phyloP scores from a whole-genome alignment of 345 rosid genomes.

The Anastatica hierochuntica region DNA sequence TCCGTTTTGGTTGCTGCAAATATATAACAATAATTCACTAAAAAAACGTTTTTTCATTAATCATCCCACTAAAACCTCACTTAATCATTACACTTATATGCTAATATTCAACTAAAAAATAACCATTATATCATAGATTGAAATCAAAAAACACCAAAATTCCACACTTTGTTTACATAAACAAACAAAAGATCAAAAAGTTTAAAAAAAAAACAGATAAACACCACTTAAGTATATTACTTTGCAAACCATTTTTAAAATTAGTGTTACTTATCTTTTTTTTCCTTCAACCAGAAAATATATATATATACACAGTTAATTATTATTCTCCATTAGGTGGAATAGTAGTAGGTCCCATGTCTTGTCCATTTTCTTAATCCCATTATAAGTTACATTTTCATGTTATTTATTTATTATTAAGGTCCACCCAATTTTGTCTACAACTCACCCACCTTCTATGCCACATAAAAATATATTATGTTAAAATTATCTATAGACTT shows the following conservation, averaged over 20 bases:
- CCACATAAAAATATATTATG: neutral
- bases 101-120: too few species aligned
- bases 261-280: conserved; percentile 3
- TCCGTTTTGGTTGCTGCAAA: conserved; percentile 44
- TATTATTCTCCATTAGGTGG: conserved; percentile 27
- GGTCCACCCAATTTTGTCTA: conserved; percentile 28
- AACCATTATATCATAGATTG: too few species aligned
- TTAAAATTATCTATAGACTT: neutral
- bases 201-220: too few species aligned
- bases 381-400: neutral
- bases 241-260: conserved; percentile 1
- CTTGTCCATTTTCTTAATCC: conserved; percentile 19
- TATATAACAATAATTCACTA: too few species aligned
- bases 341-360: conserved; percentile 27
- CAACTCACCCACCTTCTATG: conserved; percentile 22
- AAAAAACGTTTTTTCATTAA: too few species aligned
- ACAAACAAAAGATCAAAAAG: too few species aligned
- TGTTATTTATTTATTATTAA: neutral
- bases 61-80: too few species aligned
- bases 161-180: too few species aligned
- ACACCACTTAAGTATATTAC: too few species aligned
- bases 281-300: neutral
- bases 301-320: neutral
- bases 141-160: neutral
- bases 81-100: too few species aligned